Evolutionary conservation across 2,329 filamentous ascomycete species (phyloP), one percentile per base, ranked within the genome.

Genomic region (Sporothrix globosa): DNA sequence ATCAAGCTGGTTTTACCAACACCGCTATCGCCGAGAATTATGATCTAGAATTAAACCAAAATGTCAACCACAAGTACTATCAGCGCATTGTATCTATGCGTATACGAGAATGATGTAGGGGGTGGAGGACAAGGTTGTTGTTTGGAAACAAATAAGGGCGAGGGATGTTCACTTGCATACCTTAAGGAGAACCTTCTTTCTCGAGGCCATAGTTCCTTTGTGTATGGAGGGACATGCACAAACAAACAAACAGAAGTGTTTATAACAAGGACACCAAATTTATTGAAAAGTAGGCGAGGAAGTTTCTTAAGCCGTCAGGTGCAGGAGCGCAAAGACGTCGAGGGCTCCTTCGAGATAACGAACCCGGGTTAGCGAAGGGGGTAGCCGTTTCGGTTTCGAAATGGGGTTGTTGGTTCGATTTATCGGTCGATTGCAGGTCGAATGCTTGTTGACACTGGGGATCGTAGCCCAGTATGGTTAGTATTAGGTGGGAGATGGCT

Each of bases 1-100:
- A 99, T 99, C 88, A 99, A 90, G 83, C 93, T 97, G 73, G 96
- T 99, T 88, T 99, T 99, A 81, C 96, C 96, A 73, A 99, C 96
- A 83, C 96, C 96, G 82, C 95, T 98, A 82, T 99, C 96, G 77
- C 96, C 96, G 76, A 99, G 90, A 83, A 99, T 98, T 79, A 99
- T 99, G 79, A 99, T 94, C 95, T 98, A 77, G 60, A 74, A 19
- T 60, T 13, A 13, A 21, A n/a, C n/a, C 21, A n/a, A 21, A 34
- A 9, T 34, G 34, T 13, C n/a, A 48, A 41, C 19, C 10, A 21
- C 34, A 21, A 30, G 19, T 30, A 30, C 52, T 30, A 30, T 54
- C n/a, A 54, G 52, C 24, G 17, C 24, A 54, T 27, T 9, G 27
- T 63, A 34, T 50, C 6, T n/a, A n/a, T n/a, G 17, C 10, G 9